A percentile compares a stretch with the other conserved stretches of the same genome.
These are phyloP conservation scores for Myriosclerotinia duriaeana DNA, from an alignment of 2,329 filamentous ascomycete species.

Conservation along the genomic window DNA sequence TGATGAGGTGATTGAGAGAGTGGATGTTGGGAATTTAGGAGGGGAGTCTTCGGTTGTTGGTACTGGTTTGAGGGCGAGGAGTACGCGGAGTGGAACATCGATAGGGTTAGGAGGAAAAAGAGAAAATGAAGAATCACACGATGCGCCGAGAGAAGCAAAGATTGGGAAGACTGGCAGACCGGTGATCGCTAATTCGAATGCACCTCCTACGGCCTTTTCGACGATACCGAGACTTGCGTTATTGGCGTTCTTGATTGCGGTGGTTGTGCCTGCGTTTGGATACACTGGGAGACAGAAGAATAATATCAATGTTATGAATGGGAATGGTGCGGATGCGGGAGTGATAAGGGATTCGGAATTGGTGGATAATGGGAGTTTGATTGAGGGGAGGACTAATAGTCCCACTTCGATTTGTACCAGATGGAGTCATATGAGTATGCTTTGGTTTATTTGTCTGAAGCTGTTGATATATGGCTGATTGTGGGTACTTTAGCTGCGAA, in stretches of 20 bases:
- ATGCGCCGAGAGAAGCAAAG: conserved; percentile 1
- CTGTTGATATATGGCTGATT: not conserved
- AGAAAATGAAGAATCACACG: not conserved
- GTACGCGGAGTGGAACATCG: not conserved
- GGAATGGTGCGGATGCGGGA: conserved; percentile 49
- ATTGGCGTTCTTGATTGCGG: conserved; percentile 51
- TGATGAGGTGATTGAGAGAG: conserved; percentile 28
- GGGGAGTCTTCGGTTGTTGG: not conserved
- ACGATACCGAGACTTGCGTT: conserved; percentile 49
- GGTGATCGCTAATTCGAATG: conserved; percentile 47
- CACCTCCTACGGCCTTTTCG: conserved; percentile 45
- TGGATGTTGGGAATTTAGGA: conserved; percentile 16
- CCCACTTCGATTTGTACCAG: conserved; percentile 60
- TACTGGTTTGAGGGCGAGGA: not conserved
- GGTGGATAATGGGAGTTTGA: conserved; percentile 36
- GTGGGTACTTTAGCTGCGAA: conserved; percentile 50
- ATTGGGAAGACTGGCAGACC: conserved; percentile 39
- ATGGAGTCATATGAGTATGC: conserved; percentile 63
- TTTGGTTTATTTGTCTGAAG: not conserved
- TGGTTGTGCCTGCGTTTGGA: conserved; percentile 51
- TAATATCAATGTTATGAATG: conserved; percentile 38
- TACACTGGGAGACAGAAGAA: conserved; percentile 44
- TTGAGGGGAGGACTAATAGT: conserved; percentile 48
- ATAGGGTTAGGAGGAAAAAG: conserved; percentile 1
- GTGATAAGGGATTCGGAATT: conserved; percentile 43